Evolutionary conservation across 805 yeast genomes (phyloP).

Genomic region (Metschnikowia continentalis): DNA sequence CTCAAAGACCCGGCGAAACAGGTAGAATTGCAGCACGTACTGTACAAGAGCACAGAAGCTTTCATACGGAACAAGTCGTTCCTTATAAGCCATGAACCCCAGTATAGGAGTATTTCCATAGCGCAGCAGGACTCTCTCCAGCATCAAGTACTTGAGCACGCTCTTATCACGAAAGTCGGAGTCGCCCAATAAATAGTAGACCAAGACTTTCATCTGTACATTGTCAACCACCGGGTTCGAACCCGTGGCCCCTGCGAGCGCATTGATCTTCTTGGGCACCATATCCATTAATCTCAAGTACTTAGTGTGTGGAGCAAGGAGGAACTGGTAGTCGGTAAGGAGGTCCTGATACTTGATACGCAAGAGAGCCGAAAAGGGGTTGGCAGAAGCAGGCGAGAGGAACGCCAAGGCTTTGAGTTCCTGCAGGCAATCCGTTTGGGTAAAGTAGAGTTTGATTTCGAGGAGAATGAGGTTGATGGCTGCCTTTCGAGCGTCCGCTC

Average conservation of each 20-base stretch:
- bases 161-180: constrained; percentile 32
- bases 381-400: constrained; percentile 10
- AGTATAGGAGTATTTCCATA: constrained; percentile 1
- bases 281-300: constrained; percentile 23
- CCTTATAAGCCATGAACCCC: constrained; percentile 9
- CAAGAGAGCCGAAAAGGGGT: constrained; percentile 9
- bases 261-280: constrained; percentile 29
- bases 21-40: constrained; percentile 8
- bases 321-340: constrained; percentile 28
- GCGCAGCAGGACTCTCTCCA: constrained; percentile 4
- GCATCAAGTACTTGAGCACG: constrained; percentile 18
- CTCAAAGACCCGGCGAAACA: constrained; percentile 2
- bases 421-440: neutral
- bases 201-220: constrained; percentile 27
- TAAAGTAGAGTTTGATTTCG: constrained; percentile 10
- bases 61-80: constrained; percentile 16
- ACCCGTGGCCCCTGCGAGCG: constrained; percentile 1
- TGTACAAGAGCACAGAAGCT: constrained; percentile 13
- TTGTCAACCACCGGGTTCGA: constrained; percentile 5
- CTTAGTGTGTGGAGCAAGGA: constrained; percentile 13
- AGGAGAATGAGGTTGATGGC: neutral
- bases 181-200: constrained; percentile 28
- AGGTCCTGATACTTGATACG: constrained; percentile 32
- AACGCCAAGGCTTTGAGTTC: constrained; percentile 8
- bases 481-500: neutral